These are phyloP conservation scores for Penicillium hesseltinei DNA, from an alignment of 2,329 filamentous ascomycete species.

Conservation along the genomic window DNA sequence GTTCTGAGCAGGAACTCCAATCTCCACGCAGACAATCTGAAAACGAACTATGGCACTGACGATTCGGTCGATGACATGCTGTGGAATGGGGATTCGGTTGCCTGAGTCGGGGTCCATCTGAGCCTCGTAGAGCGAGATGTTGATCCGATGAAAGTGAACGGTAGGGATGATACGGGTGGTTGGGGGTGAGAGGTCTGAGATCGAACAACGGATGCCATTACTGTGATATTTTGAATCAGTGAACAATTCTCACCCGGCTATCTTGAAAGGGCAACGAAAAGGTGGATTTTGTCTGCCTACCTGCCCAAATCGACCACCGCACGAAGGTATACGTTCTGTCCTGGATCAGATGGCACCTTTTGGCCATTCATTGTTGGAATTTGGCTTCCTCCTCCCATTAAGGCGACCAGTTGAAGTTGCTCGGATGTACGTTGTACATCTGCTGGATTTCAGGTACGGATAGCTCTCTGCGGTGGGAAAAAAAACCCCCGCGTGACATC, in stretches of 20 bases:
- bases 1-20: slow-evolving; percentile 61
- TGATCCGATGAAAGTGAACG: slow-evolving; percentile 71
- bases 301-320: slow-evolving; percentile 41
- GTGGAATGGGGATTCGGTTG: slow-evolving; percentile 53
- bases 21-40: slow-evolving; percentile 64
- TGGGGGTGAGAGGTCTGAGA: slow-evolving; percentile 71
- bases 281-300: slow-evolving; percentile 20
- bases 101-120: slow-evolving; percentile 45
- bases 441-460: not conserved
- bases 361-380: slow-evolving; percentile 1
- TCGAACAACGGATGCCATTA: slow-evolving; percentile 89
- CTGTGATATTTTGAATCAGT: slow-evolving; percentile 35
- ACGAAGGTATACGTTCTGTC: slow-evolving; percentile 24
- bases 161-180: slow-evolving; percentile 72
- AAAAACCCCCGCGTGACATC: slow-evolving; percentile 1
- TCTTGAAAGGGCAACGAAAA: not conserved
- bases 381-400: slow-evolving; percentile 8
- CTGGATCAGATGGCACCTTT: not conserved
- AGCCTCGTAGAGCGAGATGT: slow-evolving; percentile 83
- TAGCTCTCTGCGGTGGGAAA: too few relatives aligned
- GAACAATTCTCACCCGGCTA: too few relatives aligned
- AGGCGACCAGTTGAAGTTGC: not conserved
- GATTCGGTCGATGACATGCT: slow-evolving; percentile 62
- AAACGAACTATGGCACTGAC: slow-evolving; percentile 68
- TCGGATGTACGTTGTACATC: not conserved